Conservation (phyloP, 495 filamentous ascomycete genomes). For the Lichenothelia convexa region DNA sequence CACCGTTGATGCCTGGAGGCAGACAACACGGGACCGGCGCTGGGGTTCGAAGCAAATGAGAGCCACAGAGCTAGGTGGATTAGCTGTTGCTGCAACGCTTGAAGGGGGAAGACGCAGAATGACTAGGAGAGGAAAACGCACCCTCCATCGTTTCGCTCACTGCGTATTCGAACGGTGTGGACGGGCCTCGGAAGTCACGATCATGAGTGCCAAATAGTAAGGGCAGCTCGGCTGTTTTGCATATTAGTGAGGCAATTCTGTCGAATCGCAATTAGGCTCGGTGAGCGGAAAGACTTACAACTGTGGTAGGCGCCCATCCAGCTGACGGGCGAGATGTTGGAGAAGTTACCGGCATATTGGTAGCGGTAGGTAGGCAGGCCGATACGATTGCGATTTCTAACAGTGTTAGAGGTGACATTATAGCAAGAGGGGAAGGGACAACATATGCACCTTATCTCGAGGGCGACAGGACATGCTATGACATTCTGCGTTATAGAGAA, state of each 20-base stretch:
- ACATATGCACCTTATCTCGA: neutral
- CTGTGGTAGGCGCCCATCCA: slow-evolving; percentile 28
- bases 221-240: slow-evolving; percentile 20
- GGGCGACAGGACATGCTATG: slow-evolving; percentile 7
- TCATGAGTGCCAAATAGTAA: slow-evolving; percentile 26
- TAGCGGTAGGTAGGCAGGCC: slow-evolving; percentile 19
- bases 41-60: neutral
- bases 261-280: neutral
- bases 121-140: neutral
- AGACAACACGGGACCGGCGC: neutral
- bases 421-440: neutral
- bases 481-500: slow-evolving; percentile 1
- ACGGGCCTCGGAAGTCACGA: slow-evolving; percentile 11
- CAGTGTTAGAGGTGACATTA: neutral
- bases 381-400: slow-evolving; percentile 1
- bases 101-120: neutral
- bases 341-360: slow-evolving; percentile 21
- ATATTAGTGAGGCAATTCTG: neutral
- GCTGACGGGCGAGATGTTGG: slow-evolving; percentile 18
- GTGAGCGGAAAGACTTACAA: neutral
- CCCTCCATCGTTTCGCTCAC: slow-evolving; percentile 24
- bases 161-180: slow-evolving; percentile 19
- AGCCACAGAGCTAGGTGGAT: neutral
- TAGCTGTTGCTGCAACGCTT: neutral
- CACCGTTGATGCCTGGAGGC: neutral